A percentile compares a stretch with the other conserved stretches of the same genome.
phyloP scores from a whole-genome alignment of 1,284 basidiomycete species.

The Ustilago loliicola region DNA sequence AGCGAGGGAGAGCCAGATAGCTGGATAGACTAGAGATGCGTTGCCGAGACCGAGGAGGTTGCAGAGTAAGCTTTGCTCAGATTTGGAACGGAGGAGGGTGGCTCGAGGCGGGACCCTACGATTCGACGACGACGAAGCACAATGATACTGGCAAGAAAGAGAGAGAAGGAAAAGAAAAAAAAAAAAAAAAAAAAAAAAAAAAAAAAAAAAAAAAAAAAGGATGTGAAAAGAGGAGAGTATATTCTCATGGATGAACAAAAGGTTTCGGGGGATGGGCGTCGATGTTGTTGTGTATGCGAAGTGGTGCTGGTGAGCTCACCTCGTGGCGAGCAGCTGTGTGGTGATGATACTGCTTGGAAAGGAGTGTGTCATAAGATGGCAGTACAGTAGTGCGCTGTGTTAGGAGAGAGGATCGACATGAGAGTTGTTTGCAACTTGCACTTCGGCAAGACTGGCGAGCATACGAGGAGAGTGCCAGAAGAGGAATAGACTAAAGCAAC shows the following conservation, averaged over 20 bases:
- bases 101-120: neutral
- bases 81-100: neutral
- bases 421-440: too few species aligned
- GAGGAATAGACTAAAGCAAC: neutral
- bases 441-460: neutral
- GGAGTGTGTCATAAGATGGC: neutral
- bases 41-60: slow-evolving; percentile 13
- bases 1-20: neutral
- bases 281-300: neutral
- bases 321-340: neutral
- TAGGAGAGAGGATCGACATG: neutral
- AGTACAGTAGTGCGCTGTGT: neutral
- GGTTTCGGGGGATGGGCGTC: neutral
- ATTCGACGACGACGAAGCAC: neutral
- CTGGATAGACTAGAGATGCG: slow-evolving; percentile 1
- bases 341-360: neutral
- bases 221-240: slow-evolving; percentile 4
- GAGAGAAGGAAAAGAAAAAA: too few species aligned
- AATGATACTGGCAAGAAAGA: neutral
- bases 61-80: neutral
- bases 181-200: neutral
- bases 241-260: slow-evolving; percentile 2
- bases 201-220: slow-evolving; percentile 1
- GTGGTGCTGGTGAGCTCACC: neutral
- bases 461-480: neutral